phyloP scores from a whole-genome alignment of 768 basidiomycete genomes.

The Coprinellus aureogranulatus region DNA sequence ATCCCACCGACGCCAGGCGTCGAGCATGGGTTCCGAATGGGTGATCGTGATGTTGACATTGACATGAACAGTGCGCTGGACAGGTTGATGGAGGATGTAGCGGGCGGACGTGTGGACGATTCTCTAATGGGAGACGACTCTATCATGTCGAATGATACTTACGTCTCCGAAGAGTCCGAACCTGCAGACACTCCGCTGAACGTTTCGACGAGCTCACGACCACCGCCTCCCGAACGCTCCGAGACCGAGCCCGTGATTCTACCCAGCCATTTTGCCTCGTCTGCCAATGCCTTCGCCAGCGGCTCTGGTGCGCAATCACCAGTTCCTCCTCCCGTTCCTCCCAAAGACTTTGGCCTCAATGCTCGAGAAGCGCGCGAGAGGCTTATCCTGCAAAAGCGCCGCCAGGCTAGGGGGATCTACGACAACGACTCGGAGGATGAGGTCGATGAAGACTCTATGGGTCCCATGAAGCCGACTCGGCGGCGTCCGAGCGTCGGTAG shows the following conservation, averaged over 20 bases:
- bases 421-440: conserved; percentile 37
- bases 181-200: conserved; percentile 10
- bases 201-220: conserved; percentile 12
- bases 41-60: conserved; percentile 57
- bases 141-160: conserved; percentile 18
- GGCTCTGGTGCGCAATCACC: conserved; percentile 36
- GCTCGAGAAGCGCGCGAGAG: conserved; percentile 50
- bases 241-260: conserved; percentile 51
- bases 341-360: conserved; percentile 58
- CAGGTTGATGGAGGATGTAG: conserved; percentile 69
- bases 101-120: conserved; percentile 37
- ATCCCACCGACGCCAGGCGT: not conserved
- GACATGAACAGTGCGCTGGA: conserved; percentile 76
- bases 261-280: conserved; percentile 31
- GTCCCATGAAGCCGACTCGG: conserved; percentile 20
- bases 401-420: conserved; percentile 57
- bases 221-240: conserved; percentile 43
- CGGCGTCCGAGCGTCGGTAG: conserved; percentile 40
- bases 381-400: conserved; percentile 67
- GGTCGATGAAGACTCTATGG: conserved; percentile 7
- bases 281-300: conserved; percentile 41
- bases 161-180: conserved; percentile 20
- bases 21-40: conserved; percentile 35
- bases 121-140: conserved; percentile 42
- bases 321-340: conserved; percentile 47